Percentiles rank a stretch among this genome's conserved stretches.
phyloP scores from a whole-genome alignment of 2,329 filamentous ascomycete species.

The Simplicillium aogashimaense region DNA sequence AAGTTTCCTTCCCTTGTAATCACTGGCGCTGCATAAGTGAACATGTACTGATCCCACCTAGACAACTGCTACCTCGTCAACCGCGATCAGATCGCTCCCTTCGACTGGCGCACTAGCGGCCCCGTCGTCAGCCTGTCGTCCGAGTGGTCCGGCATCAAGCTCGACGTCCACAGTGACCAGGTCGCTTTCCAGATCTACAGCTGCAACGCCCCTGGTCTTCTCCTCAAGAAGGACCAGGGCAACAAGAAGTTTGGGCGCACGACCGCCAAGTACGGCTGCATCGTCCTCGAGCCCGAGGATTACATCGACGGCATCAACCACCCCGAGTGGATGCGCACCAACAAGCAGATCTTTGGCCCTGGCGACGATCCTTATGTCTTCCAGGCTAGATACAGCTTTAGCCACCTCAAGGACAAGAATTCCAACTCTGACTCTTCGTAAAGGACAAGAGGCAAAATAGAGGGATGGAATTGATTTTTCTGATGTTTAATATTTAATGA shows the following conservation, averaged over 20 bases:
- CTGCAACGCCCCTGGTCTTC: conserved; percentile 69
- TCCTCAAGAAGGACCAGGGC: conserved; percentile 59
- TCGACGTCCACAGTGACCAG: conserved; percentile 78
- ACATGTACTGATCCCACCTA: conserved; percentile 15
- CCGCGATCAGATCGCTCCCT: conserved; percentile 44
- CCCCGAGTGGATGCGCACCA: conserved; percentile 68
- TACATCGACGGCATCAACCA: conserved; percentile 93
- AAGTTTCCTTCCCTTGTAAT: conserved; percentile 17
- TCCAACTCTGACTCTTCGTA: conserved; percentile 2
- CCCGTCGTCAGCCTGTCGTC: conserved; percentile 61
- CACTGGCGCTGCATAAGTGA: background rate
- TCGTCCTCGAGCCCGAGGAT: conserved; percentile 87
- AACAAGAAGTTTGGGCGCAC: conserved; percentile 45
- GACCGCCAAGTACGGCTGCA: conserved; percentile 68
- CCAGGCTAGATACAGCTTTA: conserved; percentile 52
- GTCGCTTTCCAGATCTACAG: conserved; percentile 82
- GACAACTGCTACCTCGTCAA: conserved; percentile 63
- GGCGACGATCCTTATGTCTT: conserved; percentile 52
- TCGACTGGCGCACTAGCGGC: conserved; percentile 51
- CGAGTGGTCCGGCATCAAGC: conserved; percentile 69
- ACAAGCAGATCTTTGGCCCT: conserved; percentile 50
- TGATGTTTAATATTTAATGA: no score
- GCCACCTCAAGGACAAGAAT: conserved; percentile 26
- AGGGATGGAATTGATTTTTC: background rate
- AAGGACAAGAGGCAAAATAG: background rate